A percentile compares a stretch with the other conserved stretches of the same genome.
phyloP scores from a whole-genome alignment of 768 basidiomycete species.

The Panellus pusillus region DNA sequence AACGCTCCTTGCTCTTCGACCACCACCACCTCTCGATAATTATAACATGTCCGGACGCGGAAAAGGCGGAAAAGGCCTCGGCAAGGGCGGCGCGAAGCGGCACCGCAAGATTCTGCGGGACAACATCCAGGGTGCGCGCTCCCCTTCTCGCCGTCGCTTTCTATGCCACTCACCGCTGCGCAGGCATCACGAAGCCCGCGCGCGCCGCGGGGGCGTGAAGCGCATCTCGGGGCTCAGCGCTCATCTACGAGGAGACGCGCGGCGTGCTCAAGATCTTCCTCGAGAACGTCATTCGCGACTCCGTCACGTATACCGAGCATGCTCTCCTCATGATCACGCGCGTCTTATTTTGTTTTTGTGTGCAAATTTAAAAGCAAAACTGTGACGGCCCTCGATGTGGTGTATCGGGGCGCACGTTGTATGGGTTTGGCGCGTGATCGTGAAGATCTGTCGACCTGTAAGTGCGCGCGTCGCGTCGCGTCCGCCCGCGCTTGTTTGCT shows the following conservation, averaged over 20 bases:
- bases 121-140: slow-evolving; percentile 37
- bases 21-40: slow-evolving; percentile 6
- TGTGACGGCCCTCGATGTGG: slow-evolving; percentile 2
- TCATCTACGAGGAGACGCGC: slow-evolving; percentile 6
- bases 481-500: no score
- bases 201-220: slow-evolving; percentile 11
- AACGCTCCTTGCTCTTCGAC: not conserved
- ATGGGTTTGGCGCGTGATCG: slow-evolving; percentile 4
- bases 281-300: slow-evolving; percentile 8
- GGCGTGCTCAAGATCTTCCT: slow-evolving; percentile 9
- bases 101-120: slow-evolving; percentile 71
- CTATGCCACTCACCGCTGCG: not conserved
- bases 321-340: no score
- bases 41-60: slow-evolving; percentile 72
- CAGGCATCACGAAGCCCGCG: slow-evolving; percentile 9
- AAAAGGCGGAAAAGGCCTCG: slow-evolving; percentile 74
- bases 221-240: slow-evolving; percentile 5
- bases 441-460: no score
- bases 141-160: not conserved
- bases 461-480: no score
- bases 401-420: not conserved
- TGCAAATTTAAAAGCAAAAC: not conserved
- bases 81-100: slow-evolving; percentile 71
- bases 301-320: not conserved
- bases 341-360: no score